Evolutionary conservation across 108 stramenopile species (phyloP).

Genomic region (Nitzschia sp.): DNA sequence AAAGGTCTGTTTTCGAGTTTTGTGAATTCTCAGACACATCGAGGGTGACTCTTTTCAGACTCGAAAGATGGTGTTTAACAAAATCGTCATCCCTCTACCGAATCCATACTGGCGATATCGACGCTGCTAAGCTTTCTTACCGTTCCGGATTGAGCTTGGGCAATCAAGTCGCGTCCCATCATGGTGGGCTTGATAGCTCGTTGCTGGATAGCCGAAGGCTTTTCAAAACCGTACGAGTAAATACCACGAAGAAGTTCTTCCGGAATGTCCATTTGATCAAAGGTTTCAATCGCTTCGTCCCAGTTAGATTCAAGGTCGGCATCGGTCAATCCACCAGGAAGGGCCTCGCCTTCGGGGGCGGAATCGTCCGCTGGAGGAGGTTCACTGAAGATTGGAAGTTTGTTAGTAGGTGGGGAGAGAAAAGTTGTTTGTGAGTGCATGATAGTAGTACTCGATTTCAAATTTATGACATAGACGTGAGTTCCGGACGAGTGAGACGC

Average conservation of each 20-base stretch:
- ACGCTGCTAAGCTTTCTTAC: slow-evolving; percentile 45
- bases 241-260: slow-evolving; percentile 98
- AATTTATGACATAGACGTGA: background rate
- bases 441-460: background rate
- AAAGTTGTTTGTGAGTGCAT: background rate
- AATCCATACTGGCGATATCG: background rate
- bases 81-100: slow-evolving; percentile 72
- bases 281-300: slow-evolving; percentile 92
- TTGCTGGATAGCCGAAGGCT: slow-evolving; percentile 99
- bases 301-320: slow-evolving; percentile 92
- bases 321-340: slow-evolving; percentile 75
- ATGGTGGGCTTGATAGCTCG: slow-evolving; percentile 98
- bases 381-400: slow-evolving; percentile 14
- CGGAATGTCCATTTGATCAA: slow-evolving; percentile 97
- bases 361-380: slow-evolving; percentile 33
- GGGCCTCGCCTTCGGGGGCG: slow-evolving; percentile 19
- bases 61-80: slow-evolving; percentile 97
- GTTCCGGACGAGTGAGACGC: no score
- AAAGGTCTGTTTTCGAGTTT: slow-evolving; percentile 90
- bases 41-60: slow-evolving; percentile 96
- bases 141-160: slow-evolving; percentile 99
- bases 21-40: slow-evolving; percentile 78
- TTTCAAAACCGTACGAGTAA: slow-evolving; percentile 99
- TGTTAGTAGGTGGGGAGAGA: background rate
- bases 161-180: slow-evolving; percentile 96